Conservation (phyloP, 2,329 filamentous ascomycete genomes). For the Alternaria rosae region DNA sequence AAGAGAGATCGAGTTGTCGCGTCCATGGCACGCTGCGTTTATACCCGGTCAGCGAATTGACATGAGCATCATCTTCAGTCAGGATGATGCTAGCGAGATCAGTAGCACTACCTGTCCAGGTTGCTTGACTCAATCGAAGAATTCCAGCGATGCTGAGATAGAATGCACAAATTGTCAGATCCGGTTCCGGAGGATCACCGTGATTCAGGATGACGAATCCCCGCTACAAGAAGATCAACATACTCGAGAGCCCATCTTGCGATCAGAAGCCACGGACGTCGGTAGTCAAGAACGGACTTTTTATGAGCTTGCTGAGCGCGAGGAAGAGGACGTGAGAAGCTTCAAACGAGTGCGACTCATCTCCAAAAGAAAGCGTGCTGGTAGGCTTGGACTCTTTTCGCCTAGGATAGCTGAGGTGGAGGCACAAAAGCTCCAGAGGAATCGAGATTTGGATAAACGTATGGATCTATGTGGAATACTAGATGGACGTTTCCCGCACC, state of each 20-base stretch:
- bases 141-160: neutral
- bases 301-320: neutral
- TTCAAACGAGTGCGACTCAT: neutral
- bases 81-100: neutral
- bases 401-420: neutral
- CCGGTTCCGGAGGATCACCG: neutral
- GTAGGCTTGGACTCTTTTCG: neutral
- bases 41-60: neutral
- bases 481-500: neutral
- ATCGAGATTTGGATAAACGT: too few relatives aligned
- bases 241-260: neutral
- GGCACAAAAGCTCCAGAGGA: neutral
- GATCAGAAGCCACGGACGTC: accelerated
- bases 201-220: neutral
- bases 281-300: neutral
- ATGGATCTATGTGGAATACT: neutral
- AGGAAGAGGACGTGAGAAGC: neutral
- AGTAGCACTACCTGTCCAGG: neutral
- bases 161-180: neutral
- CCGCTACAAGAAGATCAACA: neutral
- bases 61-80: neutral
- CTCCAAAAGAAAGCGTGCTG: neutral
- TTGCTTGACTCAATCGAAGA: neutral
- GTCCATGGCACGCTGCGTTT: neutral
- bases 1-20: neutral